These are phyloP conservation scores for Corynascus novoguineensis DNA, from an alignment of 495 filamentous ascomycete genomes.

Conservation along the genomic window DNA sequence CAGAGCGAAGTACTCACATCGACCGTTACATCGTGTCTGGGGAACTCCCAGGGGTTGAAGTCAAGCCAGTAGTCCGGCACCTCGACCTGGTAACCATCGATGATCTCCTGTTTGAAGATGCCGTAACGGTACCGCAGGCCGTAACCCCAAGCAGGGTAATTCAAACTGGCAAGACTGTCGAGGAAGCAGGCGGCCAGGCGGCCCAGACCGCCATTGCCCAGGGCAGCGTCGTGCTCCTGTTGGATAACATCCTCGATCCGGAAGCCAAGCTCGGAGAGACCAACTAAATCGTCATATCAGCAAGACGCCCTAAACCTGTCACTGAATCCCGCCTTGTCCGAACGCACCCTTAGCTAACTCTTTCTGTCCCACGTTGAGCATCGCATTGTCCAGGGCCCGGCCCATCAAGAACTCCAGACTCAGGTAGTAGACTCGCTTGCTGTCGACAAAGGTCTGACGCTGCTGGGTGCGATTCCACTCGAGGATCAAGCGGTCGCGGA, in stretches of 20 bases:
- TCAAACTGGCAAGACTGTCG: slow-evolving; percentile 88
- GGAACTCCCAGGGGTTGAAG: slow-evolving; percentile 99
- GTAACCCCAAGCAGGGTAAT: slow-evolving; percentile 96
- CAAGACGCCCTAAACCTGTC: slow-evolving; percentile 36
- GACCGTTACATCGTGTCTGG: slow-evolving; percentile 87
- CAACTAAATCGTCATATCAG: slow-evolving; percentile 60
- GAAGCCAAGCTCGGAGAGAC: slow-evolving; percentile 84
- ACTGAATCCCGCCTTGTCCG: too few species aligned
- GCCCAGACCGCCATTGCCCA: slow-evolving; percentile 93
- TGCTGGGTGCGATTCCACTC: slow-evolving; percentile 98
- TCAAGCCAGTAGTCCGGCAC: slow-evolving; percentile 99
- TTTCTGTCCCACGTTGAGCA: slow-evolving; percentile 91
- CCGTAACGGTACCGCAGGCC: slow-evolving; percentile 92
- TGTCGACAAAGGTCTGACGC: slow-evolving; percentile 81
- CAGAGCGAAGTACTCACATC: slow-evolving; percentile 52
- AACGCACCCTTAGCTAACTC: slow-evolving; percentile 66
- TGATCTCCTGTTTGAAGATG: slow-evolving; percentile 99
- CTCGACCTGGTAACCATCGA: slow-evolving; percentile 95
- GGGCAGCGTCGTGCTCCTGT: slow-evolving; percentile 93
- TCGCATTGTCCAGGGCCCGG: slow-evolving; percentile 91
- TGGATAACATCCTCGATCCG: slow-evolving; percentile 91
- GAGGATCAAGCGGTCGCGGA: slow-evolving; percentile 86
- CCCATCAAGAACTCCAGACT: slow-evolving; percentile 98
- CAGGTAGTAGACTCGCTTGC: slow-evolving; percentile 93
- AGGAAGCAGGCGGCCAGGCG: slow-evolving; percentile 94